Evolutionary conservation across 805 yeast species (phyloP).

Genomic region (Yarrowia deformans): DNA sequence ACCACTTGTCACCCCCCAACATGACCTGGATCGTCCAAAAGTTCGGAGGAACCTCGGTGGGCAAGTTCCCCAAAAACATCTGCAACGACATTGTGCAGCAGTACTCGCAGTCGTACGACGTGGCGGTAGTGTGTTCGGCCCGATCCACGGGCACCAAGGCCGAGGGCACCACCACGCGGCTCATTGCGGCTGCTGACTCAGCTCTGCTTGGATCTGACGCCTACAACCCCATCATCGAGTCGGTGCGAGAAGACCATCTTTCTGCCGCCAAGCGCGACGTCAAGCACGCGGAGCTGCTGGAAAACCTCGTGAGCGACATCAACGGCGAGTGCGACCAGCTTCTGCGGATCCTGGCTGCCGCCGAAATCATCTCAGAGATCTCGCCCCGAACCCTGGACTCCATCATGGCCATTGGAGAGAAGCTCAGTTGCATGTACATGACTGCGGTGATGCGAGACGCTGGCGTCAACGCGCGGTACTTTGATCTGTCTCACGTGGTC

Average conservation of each 20-base stretch:
- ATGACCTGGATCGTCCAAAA: constrained; percentile 80
- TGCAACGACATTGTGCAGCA: constrained; percentile 78
- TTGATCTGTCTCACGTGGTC: constrained; percentile 79
- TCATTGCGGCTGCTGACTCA: constrained; percentile 79
- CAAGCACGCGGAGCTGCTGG: constrained; percentile 56
- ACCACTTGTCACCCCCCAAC: too few relatives aligned
- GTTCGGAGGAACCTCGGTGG: constrained; percentile 97
- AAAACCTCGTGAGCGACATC: constrained; percentile 65
- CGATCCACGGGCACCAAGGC: constrained; percentile 88
- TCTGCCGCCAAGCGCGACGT: constrained; percentile 70
- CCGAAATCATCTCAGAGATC: constrained; percentile 90
- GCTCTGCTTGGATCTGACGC: constrained; percentile 48
- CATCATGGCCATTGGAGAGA: constrained; percentile 93
- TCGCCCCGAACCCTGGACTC: constrained; percentile 86
- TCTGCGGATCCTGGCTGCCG: constrained; percentile 77
- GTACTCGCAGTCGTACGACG: constrained; percentile 63
- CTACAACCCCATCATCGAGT: constrained; percentile 64
- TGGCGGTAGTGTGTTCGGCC: constrained; percentile 96
- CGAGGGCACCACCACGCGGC: constrained; percentile 93
- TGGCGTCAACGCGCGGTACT: constrained; percentile 77
- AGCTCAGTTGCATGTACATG: constrained; percentile 88
- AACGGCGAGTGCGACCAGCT: constrained; percentile 71
- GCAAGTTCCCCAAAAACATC: constrained; percentile 87
- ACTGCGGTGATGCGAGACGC: constrained; percentile 81
- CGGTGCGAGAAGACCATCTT: constrained; percentile 79